phyloP scores from a whole-genome alignment of 129 eudicot genomes.

The Arctium minus region DNA sequence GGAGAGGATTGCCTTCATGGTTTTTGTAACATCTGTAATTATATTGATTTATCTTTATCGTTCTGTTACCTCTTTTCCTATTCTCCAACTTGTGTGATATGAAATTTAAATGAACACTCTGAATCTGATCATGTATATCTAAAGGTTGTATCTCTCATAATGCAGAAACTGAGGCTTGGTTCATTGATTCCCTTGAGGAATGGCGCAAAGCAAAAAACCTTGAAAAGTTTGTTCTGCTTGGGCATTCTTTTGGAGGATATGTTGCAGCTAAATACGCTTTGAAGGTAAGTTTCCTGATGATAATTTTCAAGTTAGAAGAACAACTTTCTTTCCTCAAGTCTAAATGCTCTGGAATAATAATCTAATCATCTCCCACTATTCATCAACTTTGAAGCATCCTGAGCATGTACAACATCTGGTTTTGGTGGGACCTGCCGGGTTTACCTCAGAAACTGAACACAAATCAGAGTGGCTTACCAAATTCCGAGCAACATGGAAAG shows the following conservation, averaged over 20 bases:
- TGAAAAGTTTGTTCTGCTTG: conserved; percentile 67
- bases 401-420: conserved; percentile 65
- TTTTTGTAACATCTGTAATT: background rate
- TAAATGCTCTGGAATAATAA: background rate
- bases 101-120: background rate
- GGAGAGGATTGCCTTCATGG: background rate
- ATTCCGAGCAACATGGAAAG: conserved; percentile 80
- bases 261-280: conserved; percentile 73
- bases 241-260: conserved; percentile 91
- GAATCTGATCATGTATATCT: background rate
- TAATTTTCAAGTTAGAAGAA: background rate
- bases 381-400: conserved; percentile 65
- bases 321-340: background rate
- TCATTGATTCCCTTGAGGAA: conserved; percentile 78
- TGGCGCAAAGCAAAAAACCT: conserved; percentile 85
- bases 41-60: background rate
- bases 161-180: conserved; percentile 87
- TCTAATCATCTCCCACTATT: conserved; percentile 33
- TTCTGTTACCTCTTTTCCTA: background rate
- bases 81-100: background rate
- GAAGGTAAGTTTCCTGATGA: conserved; percentile 29
- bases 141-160: background rate
- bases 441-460: conserved; percentile 57
- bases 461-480: conserved; percentile 50
- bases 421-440: conserved; percentile 77